A percentile compares a stretch with the other conserved stretches of the same genome.
Conservation (phyloP, 2,329 filamentous ascomycete species). For the Fragosphaeria purpurea region DNA sequence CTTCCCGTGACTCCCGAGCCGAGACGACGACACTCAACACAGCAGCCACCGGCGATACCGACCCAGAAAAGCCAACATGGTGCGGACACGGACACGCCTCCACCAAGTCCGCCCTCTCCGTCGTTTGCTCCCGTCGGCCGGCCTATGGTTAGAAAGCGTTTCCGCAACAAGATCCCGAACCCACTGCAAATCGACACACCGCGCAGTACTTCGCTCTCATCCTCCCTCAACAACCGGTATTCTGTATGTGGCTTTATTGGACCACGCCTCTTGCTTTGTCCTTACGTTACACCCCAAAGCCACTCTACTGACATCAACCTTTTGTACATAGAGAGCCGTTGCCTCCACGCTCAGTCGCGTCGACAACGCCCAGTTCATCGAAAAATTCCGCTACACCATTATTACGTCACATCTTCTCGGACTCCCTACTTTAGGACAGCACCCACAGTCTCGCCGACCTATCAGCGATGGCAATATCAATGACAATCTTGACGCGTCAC, state of each 20-base stretch:
- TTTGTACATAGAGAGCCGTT: slow-evolving; percentile 47
- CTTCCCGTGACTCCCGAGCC: slow-evolving; percentile 9
- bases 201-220: slow-evolving; percentile 29
- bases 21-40: not conserved
- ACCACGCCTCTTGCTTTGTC: too few relatives aligned
- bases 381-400: slow-evolving; percentile 87
- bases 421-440: slow-evolving; percentile 43
- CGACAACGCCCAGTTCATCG: slow-evolving; percentile 77
- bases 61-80: slow-evolving; percentile 8
- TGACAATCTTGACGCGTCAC: not conserved
- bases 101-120: slow-evolving; percentile 33
- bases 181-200: slow-evolving; percentile 34
- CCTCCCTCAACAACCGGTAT: slow-evolving; percentile 38
- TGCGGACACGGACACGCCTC: slow-evolving; percentile 34
- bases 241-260: slow-evolving; percentile 32
- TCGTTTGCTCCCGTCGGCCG: slow-evolving; percentile 48
- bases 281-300: too few relatives aligned
- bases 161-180: slow-evolving; percentile 37
- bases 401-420: slow-evolving; percentile 84
- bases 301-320: too few relatives aligned
- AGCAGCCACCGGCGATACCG: not conserved
- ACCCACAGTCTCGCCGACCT: slow-evolving; percentile 14
- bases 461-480: not conserved
- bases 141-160: slow-evolving; percentile 43
- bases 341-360: slow-evolving; percentile 63